Base-by-base conservation (phyloP, 768 basidiomycete genomes). In the Russula sp. region DNA sequence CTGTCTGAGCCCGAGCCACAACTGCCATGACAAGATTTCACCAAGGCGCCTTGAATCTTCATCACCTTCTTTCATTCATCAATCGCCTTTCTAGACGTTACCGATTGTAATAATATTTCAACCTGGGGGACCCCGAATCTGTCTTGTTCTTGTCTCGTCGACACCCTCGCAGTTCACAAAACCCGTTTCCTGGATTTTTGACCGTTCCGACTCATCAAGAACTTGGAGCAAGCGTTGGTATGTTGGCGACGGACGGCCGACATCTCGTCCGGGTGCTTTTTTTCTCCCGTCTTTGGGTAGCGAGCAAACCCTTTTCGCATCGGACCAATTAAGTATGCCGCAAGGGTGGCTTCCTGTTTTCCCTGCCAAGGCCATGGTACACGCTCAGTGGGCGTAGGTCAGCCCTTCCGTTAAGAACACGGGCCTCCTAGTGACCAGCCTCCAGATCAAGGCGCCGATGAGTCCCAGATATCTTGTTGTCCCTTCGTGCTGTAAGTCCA, bases 121-220 rank as follows among this genome's bases (percentile, higher is more conserved):
- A 35, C 4, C 40, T 4, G 55, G 35, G 10, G 59, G 45, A 4
- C n/a, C 7, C 9, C 37, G 18, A 39, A 37, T 40, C 20, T 58
- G 42, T 47, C 51, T 58, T 57, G 56, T 6, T 51, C 50, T 63
- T 53, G 62, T 53, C 50, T 53, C 51, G 40, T 48, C 31, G 5
- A 22, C 50, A 20, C 51, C 22, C 35, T 31, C 44, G 22, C 56
- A 52, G 32, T 37, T 52, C 22, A 63, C 44, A 35, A 47, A 39
- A 4, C 37, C 45, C 31, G 16, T 20, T 63, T 59, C 20, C 57
- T 37, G 39, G 39, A 59, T 27, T 27, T 27, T 27, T 27, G 27
- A 27, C 27, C 27, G 27, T 27, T 27, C 53, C 54, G 14, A 18
- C 32, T 55, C 35, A 40, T 60, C 54, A 56, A 6, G 6, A 51